Evolutionary conservation across 2,329 filamentous ascomycete species (phyloP).

Genomic region (Ustulina deusta): DNA sequence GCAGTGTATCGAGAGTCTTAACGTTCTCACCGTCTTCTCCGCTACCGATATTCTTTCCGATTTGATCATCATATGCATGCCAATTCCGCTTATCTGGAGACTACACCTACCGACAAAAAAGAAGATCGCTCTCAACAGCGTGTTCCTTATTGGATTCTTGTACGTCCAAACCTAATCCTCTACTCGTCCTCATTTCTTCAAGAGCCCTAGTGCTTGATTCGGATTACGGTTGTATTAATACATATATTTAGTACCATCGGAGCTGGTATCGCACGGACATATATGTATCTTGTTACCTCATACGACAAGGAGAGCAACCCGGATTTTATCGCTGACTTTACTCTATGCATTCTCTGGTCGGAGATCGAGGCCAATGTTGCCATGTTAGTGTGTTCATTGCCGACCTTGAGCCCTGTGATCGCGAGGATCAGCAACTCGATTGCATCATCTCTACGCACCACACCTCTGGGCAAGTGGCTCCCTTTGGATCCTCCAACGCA

Average conservation of each 20-base stretch:
- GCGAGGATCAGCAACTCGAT: background rate
- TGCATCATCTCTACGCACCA: background rate
- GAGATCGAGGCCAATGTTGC: constrained; percentile 38
- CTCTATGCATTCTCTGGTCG: constrained; percentile 35
- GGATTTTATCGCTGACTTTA: constrained; percentile 40
- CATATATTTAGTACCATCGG: constrained; percentile 33
- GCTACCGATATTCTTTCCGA: constrained; percentile 34
- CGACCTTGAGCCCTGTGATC: constrained; percentile 14
- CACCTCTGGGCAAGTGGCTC: constrained; percentile 10
- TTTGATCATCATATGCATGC: constrained; percentile 37
- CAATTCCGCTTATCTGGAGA: constrained; percentile 34
- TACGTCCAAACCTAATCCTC: constrained; percentile 4
- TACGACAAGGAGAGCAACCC: constrained; percentile 35
- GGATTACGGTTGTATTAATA: background rate
- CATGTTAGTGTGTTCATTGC: constrained; percentile 33
- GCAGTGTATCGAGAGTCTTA: constrained; percentile 25
- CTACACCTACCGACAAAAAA: constrained; percentile 22
- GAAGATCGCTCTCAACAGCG: constrained; percentile 30
- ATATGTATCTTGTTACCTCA: constrained; percentile 33
- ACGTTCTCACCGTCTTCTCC: constrained; percentile 31
- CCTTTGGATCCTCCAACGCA: constrained; percentile 2
- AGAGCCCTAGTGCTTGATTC: background rate
- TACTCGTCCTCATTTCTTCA: background rate
- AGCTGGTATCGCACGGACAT: constrained; percentile 35
- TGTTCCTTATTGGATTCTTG: constrained; percentile 37